These are phyloP conservation scores for Talaromyces proteolyticus DNA, from an alignment of 495 filamentous ascomycete species.

Conservation along the genomic window DNA sequence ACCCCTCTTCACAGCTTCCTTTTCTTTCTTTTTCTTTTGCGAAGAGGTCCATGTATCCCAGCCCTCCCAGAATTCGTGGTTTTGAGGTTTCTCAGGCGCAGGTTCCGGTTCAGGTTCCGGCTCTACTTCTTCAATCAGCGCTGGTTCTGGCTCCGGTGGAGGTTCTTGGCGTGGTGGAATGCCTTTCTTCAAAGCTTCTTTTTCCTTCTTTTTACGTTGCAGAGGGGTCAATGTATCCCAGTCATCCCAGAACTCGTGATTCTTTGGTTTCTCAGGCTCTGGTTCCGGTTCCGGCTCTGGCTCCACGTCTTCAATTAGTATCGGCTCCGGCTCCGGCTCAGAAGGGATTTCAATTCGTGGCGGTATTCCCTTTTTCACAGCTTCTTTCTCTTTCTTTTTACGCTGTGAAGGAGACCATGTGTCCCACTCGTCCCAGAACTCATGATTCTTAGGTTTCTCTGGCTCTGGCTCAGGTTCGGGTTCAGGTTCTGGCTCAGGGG, in stretches of 20 bases:
- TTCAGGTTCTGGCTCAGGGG: conserved; percentile 4
- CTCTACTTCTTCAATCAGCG: too few species aligned
- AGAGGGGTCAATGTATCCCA: not conserved
- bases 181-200: conserved; percentile 3
- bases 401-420: conserved; percentile 4
- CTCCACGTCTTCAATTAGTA: conserved; percentile 6
- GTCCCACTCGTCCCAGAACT: not conserved
- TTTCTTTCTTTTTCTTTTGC: conserved; percentile 14
- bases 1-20: conserved; percentile 9
- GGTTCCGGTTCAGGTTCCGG: conserved; percentile 15
- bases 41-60: conserved; percentile 4
- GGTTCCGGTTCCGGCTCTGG: conserved; percentile 13
- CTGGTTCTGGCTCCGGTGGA: too few species aligned
- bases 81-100: conserved; percentile 9
- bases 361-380: conserved; percentile 6
- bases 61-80: conserved; percentile 1
- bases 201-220: conserved; percentile 7
- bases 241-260: conserved; percentile 1
- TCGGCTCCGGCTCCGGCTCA: conserved; percentile 15
- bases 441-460: conserved; percentile 1
- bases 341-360: conserved; percentile 2
- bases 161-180: conserved; percentile 1
- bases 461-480: conserved; percentile 7
- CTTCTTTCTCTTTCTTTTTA: conserved; percentile 15
- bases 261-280: conserved; percentile 6